Evolutionary conservation across 768 basidiomycete species (phyloP), one percentile per base, ranked within the genome.

Genomic region (Podaxis sp.): DNA sequence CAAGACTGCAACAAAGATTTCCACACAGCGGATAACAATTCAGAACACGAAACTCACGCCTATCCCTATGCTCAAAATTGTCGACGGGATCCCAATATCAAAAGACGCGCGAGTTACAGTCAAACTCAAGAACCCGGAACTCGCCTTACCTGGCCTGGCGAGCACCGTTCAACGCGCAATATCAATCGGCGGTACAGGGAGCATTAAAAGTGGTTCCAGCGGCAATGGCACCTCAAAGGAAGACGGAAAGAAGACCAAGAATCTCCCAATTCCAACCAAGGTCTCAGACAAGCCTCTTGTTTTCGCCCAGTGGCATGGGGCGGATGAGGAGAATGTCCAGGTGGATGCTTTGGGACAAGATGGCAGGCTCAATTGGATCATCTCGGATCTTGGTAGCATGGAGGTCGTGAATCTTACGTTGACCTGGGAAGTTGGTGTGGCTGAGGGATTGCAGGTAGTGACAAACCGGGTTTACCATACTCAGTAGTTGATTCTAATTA

Each of bases 21-120:
- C 67, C 66, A 70, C 72, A 0, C 80, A 79, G 56, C 73, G 72
- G 9, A 77, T 81, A 61, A 75, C 74, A 0, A 66, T 79, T 3
- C 66, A 71, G 66, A 81, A 79, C 65, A 44, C 42, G 5, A 44
- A n/a, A 17, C 17, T n/a, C 15, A 5, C 5, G 6, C 70, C 75
- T 36, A 57, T 74, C 26, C 58, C 70, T 5, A 61, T 70, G 38
- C 63, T 80, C 52, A 74, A 71, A 48, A 59, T 79, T 54, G 46
- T 78, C 30, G 79, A 78, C 53, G 76, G 76, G 24, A 68, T 77
- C 22, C 79, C 77, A 0, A 67, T 74, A 3, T 76, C 77, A 3
- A 70, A 75, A 52, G 73, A 76, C 61, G 57, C 72, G 13, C 62
- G 66, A 11, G 72, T 78, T 26, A 68, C 51, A 9, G 75, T 79